A percentile compares a stretch with the other conserved stretches of the same genome.
These are phyloP conservation scores for Lathyrus sativus DNA, from an alignment of 306 rosid species.

Conservation along the genomic window DNA sequence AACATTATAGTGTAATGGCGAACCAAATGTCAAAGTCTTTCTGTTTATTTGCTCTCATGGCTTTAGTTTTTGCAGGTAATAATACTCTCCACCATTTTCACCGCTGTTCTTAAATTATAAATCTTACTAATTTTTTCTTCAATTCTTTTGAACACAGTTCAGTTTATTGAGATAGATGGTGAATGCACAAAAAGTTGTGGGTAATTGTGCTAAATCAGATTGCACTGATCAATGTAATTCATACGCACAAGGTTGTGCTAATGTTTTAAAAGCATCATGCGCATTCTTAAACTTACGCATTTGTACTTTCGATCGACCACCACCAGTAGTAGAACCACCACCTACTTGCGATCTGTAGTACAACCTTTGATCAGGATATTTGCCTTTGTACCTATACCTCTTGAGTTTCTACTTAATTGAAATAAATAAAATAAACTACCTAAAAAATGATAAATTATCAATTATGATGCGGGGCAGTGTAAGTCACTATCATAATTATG, in stretches of 20 bases:
- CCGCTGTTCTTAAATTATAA: too few relatives aligned
- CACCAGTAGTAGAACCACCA: not conserved
- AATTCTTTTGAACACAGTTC: not conserved
- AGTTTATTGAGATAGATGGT: not conserved
- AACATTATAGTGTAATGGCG: too few relatives aligned
- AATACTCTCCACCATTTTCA: too few relatives aligned
- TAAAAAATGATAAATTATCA: too few relatives aligned
- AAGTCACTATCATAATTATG: too few relatives aligned
- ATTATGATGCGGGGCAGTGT: too few relatives aligned
- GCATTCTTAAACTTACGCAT: not conserved
- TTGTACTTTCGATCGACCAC: not conserved
- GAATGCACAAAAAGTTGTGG: not conserved
- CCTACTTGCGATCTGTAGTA: not conserved
- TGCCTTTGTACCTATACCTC: not conserved
- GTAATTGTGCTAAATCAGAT: not conserved
- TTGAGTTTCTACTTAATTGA: not conserved
- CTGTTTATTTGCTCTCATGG: too few relatives aligned
- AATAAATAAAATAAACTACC: not conserved
- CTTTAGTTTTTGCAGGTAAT: too few relatives aligned
- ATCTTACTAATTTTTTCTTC: too few relatives aligned
- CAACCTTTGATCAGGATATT: too few relatives aligned
- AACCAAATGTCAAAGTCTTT: too few relatives aligned
- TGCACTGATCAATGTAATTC: not conserved
- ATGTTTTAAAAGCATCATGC: not conserved
- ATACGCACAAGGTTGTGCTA: not conserved